phyloP scores from a whole-genome alignment of 371 early-diverging fungal genomes.

The Coemansia linderi region DNA sequence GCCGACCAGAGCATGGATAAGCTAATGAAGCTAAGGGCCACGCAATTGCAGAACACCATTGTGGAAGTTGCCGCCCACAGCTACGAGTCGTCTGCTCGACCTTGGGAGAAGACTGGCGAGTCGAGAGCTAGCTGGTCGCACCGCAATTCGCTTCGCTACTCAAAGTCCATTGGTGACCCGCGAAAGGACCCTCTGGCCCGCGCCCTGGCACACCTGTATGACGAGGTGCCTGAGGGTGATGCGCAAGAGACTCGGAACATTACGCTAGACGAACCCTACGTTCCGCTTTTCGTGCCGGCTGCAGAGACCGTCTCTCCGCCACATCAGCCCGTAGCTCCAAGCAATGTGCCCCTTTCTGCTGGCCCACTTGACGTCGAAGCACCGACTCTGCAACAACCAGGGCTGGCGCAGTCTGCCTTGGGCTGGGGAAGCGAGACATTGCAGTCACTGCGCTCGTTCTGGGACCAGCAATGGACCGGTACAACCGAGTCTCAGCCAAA shows the following conservation, averaged over 20 bases:
- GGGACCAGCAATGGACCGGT: slow-evolving; percentile 27
- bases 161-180: slow-evolving; percentile 37
- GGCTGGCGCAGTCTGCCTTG: slow-evolving; percentile 30
- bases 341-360: background rate
- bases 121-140: slow-evolving; percentile 41
- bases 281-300: slow-evolving; percentile 21
- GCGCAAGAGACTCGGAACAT: slow-evolving; percentile 25
- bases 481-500: background rate
- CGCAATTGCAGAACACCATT: slow-evolving; percentile 42
- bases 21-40: slow-evolving; percentile 28
- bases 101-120: slow-evolving; percentile 50
- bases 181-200: slow-evolving; percentile 40
- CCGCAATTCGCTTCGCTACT: slow-evolving; percentile 45
- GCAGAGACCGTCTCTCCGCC: background rate
- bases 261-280: slow-evolving; percentile 24
- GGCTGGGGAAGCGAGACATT: slow-evolving; percentile 49
- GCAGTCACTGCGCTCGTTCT: slow-evolving; percentile 36
- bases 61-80: slow-evolving; percentile 49
- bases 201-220: slow-evolving; percentile 41
- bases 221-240: slow-evolving; percentile 19
- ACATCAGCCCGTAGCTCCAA: background rate
- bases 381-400: slow-evolving; percentile 13
- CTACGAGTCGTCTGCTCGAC: slow-evolving; percentile 44
- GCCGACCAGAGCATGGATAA: slow-evolving; percentile 44
- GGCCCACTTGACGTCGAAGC: background rate